A percentile compares a stretch with the other conserved stretches of the same genome.
These are phyloP conservation scores for Trichophyton rubrum DNA, from an alignment of 2,329 filamentous ascomycete species.

Conservation along the genomic window DNA sequence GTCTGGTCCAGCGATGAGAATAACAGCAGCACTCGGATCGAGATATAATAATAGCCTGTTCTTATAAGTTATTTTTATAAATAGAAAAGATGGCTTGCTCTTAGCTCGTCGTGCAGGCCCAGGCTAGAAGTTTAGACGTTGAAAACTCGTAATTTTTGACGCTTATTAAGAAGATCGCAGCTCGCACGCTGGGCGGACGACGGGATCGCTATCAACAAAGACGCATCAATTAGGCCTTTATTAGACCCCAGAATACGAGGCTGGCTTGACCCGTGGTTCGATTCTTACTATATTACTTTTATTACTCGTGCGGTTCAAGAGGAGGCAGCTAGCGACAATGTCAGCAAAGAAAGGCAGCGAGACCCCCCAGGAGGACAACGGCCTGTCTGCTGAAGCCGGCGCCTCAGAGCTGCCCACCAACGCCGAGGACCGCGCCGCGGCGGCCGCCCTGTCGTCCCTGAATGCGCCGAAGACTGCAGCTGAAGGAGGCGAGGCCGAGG, in stretches of 20 bases:
- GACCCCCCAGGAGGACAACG: not conserved
- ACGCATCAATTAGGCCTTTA: not conserved
- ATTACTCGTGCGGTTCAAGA: not conserved
- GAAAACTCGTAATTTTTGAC: not conserved
- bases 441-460: constrained; percentile 37
- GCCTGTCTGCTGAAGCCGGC: constrained; percentile 25
- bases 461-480: constrained; percentile 28
- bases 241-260: not conserved
- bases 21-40: not conserved
- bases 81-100: not conserved
- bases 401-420: constrained; percentile 28
- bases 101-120: not conserved
- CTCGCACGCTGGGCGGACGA: too few species aligned
- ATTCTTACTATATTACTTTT: not conserved
- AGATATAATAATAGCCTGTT: not conserved
- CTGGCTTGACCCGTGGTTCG: not conserved
- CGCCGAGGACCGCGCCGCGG: constrained; percentile 40
- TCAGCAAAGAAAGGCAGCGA: not conserved
- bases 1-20: not conserved
- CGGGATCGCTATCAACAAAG: not conserved
- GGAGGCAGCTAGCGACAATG: not conserved
- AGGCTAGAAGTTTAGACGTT: too few species aligned
- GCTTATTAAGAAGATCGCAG: not conserved
- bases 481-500: constrained; percentile 17
- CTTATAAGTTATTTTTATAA: not conserved